phyloP scores from a whole-genome alignment of 129 eudicot species.

The Lactuca saligna region DNA sequence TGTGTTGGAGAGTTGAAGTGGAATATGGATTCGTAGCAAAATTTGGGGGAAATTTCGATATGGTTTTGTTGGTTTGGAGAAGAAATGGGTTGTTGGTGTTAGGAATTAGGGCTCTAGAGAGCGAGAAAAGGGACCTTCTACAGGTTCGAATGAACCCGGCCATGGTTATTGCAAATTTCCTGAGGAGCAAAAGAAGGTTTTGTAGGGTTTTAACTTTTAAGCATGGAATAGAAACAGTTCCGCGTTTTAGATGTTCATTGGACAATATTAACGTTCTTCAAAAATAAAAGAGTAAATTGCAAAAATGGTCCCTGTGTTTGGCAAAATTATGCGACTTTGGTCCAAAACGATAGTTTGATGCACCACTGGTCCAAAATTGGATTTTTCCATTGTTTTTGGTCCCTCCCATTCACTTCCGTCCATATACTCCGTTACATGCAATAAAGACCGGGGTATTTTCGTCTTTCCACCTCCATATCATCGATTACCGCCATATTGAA shows the following conservation, averaged over 20 bases:
- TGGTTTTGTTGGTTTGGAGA: constrained; percentile 14
- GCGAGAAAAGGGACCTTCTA: constrained; percentile 11
- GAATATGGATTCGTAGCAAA: neutral
- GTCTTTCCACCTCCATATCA: too few relatives aligned
- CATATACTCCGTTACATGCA: too few relatives aligned
- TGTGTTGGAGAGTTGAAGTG: constrained; percentile 25
- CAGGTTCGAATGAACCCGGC: constrained; percentile 15
- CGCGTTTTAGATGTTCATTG: neutral
- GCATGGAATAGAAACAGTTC: neutral
- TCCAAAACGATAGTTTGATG: too few relatives aligned
- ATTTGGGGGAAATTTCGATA: constrained; percentile 12
- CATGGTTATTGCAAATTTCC: constrained; percentile 5
- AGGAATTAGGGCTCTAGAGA: constrained; percentile 30
- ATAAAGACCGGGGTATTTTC: too few relatives aligned
- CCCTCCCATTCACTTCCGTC: too few relatives aligned
- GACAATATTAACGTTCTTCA: too few relatives aligned
- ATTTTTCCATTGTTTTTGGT: too few relatives aligned
- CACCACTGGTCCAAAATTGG: too few relatives aligned
- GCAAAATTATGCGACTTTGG: too few relatives aligned
- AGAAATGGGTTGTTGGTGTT: constrained; percentile 1
- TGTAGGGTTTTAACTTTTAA: constrained; percentile 1
- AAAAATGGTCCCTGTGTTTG: too few relatives aligned
- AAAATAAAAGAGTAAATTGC: too few relatives aligned
- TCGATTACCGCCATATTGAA: too few relatives aligned
- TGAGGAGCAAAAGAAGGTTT: constrained; percentile 4